Percentiles rank a stretch among this genome's conserved stretches.
These are phyloP conservation scores for Aurifilum marmelostoma DNA, from an alignment of 2,329 filamentous ascomycete species.

Conservation along the genomic window DNA sequence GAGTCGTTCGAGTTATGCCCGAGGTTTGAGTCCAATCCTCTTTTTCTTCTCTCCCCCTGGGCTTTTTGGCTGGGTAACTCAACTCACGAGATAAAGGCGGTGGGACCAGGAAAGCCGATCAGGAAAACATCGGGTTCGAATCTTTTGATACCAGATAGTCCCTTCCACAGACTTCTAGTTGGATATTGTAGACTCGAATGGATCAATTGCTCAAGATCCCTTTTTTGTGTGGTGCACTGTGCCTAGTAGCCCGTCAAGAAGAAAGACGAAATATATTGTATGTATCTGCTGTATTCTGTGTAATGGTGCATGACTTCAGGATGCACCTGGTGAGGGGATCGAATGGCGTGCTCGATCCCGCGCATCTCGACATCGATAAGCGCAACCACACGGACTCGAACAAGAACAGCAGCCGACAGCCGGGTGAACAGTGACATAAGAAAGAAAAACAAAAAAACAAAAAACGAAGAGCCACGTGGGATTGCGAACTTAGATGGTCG, in stretches of 20 bases:
- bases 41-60: not conserved
- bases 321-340: not conserved
- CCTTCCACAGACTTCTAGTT: not conserved
- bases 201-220: not conserved
- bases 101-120: too few species aligned
- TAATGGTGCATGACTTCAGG: too few species aligned
- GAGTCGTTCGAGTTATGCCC: not conserved
- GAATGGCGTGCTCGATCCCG: conserved; percentile 27
- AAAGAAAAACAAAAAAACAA: too few species aligned
- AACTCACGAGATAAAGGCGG: not conserved
- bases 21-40: not conserved
- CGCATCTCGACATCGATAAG: conserved; percentile 29
- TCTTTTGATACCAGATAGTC: not conserved
- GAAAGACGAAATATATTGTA: not conserved
- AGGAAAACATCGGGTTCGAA: not conserved
- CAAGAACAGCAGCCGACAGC: conserved; percentile 14
- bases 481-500: not conserved
- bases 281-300: not conserved
- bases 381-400: not conserved
- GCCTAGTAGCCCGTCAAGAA: not conserved
- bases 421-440: too few species aligned
- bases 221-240: not conserved
- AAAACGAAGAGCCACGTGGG: not conserved
- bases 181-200: not conserved
- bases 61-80: not conserved